Evolutionary conservation across 768 basidiomycete genomes (phyloP).

Genomic region (Omphalotus guepiniiformis): DNA sequence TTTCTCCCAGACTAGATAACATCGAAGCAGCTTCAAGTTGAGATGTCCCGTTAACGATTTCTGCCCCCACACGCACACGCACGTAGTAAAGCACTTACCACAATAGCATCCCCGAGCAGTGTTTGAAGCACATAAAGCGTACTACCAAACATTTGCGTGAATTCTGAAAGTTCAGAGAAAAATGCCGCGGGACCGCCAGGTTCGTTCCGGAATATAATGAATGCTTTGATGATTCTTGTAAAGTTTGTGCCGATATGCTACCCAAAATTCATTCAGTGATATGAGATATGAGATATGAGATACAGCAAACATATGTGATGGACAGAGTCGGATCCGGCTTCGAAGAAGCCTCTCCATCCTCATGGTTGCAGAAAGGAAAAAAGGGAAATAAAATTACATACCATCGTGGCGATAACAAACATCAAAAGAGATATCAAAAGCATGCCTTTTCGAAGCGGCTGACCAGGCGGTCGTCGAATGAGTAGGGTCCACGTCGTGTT

Average conservation of each 20-base stretch:
- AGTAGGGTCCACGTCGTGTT: too few species aligned
- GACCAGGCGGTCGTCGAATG: too few species aligned
- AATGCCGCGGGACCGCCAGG: not conserved
- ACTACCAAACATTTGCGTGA: slow-evolving; percentile 10
- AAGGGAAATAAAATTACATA: slow-evolving; percentile 2
- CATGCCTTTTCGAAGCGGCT: too few species aligned
- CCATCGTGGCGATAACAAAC: slow-evolving; percentile 11
- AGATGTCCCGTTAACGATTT: not conserved
- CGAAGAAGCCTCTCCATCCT: not conserved
- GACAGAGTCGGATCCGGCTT: too few species aligned
- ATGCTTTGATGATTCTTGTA: not conserved
- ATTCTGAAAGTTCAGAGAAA: not conserved
- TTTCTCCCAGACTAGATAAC: slow-evolving; percentile 10
- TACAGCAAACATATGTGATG: too few species aligned
- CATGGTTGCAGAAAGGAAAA: slow-evolving; percentile 1
- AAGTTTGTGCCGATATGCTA: slow-evolving; percentile 1
- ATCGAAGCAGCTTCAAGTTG: slow-evolving; percentile 13
- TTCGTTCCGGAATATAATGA: not conserved
- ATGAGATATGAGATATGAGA: not conserved
- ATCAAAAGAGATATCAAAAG: slow-evolving; percentile 8
- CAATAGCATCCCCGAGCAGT: slow-evolving; percentile 13
- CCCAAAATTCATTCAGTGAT: not conserved
- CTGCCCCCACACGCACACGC: not conserved
- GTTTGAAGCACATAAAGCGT: slow-evolving; percentile 11
- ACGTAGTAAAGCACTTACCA: slow-evolving; percentile 10